Percentiles rank a stretch among this genome's conserved stretches.
phyloP scores from a whole-genome alignment of 23 red algal species.

The Chondrus crispus region DNA sequence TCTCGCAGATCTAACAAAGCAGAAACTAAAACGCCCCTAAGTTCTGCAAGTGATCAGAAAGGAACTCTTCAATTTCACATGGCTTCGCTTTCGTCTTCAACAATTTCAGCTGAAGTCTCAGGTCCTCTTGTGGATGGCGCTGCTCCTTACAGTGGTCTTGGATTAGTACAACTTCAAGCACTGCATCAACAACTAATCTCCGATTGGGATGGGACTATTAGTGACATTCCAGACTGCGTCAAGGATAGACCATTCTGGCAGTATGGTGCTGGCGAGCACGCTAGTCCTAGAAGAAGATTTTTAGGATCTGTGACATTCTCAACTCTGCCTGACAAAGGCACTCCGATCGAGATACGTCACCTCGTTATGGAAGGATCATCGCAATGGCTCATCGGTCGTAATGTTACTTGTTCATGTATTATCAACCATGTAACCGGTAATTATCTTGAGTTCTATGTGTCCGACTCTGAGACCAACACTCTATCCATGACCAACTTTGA shows the following conservation, averaged over 20 bases:
- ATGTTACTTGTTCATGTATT: not conserved
- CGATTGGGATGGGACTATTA: conserved; percentile 8
- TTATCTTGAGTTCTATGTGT: not conserved
- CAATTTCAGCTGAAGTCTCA: not conserved
- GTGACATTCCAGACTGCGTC: conserved; percentile 1
- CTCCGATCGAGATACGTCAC: not conserved
- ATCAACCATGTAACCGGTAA: not conserved
- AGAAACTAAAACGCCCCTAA: not conserved
- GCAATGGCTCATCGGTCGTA: not conserved
- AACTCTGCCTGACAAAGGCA: not conserved
- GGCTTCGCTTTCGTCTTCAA: not conserved
- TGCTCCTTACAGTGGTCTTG: conserved; percentile 36
- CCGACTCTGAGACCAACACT: not conserved
- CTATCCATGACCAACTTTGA: not conserved
- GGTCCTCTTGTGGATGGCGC: conserved; percentile 32
- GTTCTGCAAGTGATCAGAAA: not conserved
- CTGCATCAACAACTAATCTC: not conserved
- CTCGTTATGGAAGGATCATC: too few relatives aligned
- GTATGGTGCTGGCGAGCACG: conserved; percentile 27
- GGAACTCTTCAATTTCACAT: conserved; percentile 12
- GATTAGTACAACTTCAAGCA: not conserved
- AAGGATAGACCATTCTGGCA: conserved; percentile 26
- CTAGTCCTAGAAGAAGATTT: not conserved
- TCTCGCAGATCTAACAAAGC: not conserved
- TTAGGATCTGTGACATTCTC: not conserved